Conservation (phyloP, 768 basidiomycete genomes). For the Austroboletus eburneus region DNA sequence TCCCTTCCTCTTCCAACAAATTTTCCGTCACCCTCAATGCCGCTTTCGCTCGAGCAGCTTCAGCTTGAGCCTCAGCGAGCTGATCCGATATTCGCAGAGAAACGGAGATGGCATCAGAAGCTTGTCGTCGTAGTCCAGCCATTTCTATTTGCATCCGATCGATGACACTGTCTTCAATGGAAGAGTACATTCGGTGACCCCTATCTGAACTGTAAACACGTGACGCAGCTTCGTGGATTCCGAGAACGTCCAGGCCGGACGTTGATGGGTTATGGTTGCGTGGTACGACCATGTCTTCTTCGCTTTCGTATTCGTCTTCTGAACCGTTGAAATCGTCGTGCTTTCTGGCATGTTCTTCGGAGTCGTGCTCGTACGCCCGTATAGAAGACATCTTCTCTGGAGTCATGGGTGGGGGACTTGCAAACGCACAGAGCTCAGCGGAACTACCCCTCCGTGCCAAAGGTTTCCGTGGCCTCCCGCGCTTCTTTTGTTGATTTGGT, state of each 20-base stretch:
- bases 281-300: slow-evolving; percentile 54
- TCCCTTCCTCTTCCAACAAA: slow-evolving; percentile 57
- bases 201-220: slow-evolving; percentile 41
- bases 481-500: slow-evolving; percentile 33
- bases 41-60: slow-evolving; percentile 51
- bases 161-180: slow-evolving; percentile 41
- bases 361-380: slow-evolving; percentile 30
- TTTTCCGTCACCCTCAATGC: slow-evolving; percentile 52
- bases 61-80: slow-evolving; percentile 60
- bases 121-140: slow-evolving; percentile 57
- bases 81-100: slow-evolving; percentile 67
- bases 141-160: slow-evolving; percentile 68
- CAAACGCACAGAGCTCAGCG: slow-evolving; percentile 6
- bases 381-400: slow-evolving; percentile 25
- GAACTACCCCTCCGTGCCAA: slow-evolving; percentile 15
- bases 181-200: slow-evolving; percentile 20
- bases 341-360: slow-evolving; percentile 38
- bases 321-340: slow-evolving; percentile 41
- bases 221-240: slow-evolving; percentile 32
- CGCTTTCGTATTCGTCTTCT: slow-evolving; percentile 59
- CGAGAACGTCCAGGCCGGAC: slow-evolving; percentile 35
- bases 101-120: slow-evolving; percentile 62
- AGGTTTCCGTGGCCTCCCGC: slow-evolving; percentile 38
- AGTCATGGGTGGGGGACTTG: slow-evolving; percentile 15
- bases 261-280: slow-evolving; percentile 41